A percentile compares a stretch with the other conserved stretches of the same genome.
phyloP scores from a whole-genome alignment of 2,329 filamentous ascomycete genomes.

The Kalaharituber pfeilii region DNA sequence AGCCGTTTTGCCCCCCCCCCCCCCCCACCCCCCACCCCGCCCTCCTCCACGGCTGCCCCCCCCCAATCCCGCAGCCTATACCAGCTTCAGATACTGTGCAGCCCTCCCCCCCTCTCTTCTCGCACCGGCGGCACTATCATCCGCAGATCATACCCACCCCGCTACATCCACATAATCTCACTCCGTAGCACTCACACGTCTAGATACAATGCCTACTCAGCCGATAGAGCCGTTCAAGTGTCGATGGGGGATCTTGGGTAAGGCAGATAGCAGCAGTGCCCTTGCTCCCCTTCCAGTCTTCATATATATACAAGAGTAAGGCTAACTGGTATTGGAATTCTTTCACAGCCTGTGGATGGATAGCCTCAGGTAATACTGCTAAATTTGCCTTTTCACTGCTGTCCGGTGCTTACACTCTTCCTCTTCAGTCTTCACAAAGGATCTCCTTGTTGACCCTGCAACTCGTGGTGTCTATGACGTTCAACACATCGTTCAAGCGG shows the following conservation, averaged over 20 bases:
- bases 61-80: not conserved
- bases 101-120: not conserved
- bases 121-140: too few species aligned
- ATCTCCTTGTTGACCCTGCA: constrained; percentile 57
- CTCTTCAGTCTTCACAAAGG: constrained; percentile 46
- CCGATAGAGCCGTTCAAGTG: constrained; percentile 11
- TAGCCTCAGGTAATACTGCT: constrained; percentile 13
- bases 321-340: not conserved
- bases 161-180: not conserved
- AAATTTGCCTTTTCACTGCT: not conserved
- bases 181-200: not conserved
- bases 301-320: not conserved
- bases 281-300: not conserved
- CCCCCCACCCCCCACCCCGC: constrained; percentile 2
- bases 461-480: constrained; percentile 54
- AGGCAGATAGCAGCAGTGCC: not conserved
- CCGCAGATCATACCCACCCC: too few species aligned
- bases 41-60: constrained; percentile 6
- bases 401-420: not conserved
- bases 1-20: not conserved
- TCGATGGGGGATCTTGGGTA: constrained; percentile 22
- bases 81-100: not conserved
- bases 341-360: constrained; percentile 16
- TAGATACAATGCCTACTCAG: not conserved
- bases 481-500: constrained; percentile 59